A percentile compares a stretch with the other conserved stretches of the same genome.
phyloP scores from a whole-genome alignment of 768 basidiomycete genomes.

The Coprinopsis cinerea region DNA sequence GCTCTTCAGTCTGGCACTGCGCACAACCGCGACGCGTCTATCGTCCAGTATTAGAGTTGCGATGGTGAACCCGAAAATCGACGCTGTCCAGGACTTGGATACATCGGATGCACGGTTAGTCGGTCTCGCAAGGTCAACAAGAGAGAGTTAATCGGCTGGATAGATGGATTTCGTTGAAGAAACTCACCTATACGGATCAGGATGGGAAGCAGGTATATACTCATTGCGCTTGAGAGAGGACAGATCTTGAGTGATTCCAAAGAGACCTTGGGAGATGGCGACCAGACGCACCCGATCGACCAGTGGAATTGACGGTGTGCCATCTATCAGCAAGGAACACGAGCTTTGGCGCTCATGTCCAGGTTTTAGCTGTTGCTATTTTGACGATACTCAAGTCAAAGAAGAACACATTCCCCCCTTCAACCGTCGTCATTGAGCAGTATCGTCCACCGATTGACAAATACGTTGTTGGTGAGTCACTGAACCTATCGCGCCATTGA shows the following conservation, averaged over 20 bases:
- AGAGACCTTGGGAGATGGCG: constrained; percentile 90
- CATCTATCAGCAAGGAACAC: not conserved
- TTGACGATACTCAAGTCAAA: constrained; percentile 76
- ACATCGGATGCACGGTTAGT: constrained; percentile 51
- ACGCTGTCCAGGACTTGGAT: constrained; percentile 46
- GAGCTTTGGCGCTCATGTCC: not conserved
- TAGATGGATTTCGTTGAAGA: constrained; percentile 85
- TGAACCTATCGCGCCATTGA: not conserved
- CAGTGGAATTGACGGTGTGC: constrained; percentile 74
- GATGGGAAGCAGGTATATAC: constrained; percentile 60
- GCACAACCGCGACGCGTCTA: too few relatives aligned
- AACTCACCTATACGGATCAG: constrained; percentile 74
- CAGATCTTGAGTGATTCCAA: constrained; percentile 8
- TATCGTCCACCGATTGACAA: constrained; percentile 85
- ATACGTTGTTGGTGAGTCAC: constrained; percentile 56
- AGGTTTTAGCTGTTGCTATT: constrained; percentile 68
- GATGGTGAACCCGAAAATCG: constrained; percentile 36
- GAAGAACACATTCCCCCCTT: constrained; percentile 61
- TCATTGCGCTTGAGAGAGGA: not conserved
- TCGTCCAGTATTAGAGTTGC: not conserved
- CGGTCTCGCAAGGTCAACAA: not conserved
- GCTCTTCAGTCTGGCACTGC: not conserved
- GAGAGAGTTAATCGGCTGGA: not conserved
- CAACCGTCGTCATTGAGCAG: constrained; percentile 86
- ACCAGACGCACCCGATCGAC: constrained; percentile 74